Conservation (phyloP, 768 basidiomycete genomes). For the Dentipellis sp. region DNA sequence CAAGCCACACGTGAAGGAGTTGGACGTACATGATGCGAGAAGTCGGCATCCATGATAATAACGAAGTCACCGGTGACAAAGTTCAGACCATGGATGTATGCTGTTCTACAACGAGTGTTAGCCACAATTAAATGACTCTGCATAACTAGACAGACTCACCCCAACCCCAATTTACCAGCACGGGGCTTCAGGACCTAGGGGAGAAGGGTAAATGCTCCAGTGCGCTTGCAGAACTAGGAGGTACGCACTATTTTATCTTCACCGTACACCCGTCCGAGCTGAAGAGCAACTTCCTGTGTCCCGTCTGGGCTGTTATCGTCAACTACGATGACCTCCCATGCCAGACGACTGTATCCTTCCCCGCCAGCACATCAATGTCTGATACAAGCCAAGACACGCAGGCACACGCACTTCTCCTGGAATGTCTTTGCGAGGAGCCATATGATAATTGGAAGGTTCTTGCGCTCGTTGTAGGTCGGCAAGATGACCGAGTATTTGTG, state of each 20-base stretch:
- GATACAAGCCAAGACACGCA: neutral
- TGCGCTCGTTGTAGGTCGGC: conserved; percentile 91
- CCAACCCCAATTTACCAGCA: conserved; percentile 84
- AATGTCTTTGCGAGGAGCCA: conserved; percentile 81
- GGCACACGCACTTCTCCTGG: conserved; percentile 52
- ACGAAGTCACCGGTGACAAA: conserved; percentile 90
- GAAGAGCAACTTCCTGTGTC: conserved; percentile 78
- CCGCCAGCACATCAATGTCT: conserved; percentile 9
- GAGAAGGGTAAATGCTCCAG: conserved; percentile 1
- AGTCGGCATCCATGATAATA: conserved; percentile 96
- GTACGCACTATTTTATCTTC: conserved; percentile 69
- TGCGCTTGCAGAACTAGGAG: neutral
- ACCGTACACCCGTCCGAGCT: conserved; percentile 74
- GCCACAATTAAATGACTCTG: neutral
- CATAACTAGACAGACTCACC: conserved; percentile 34
- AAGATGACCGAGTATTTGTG: conserved; percentile 89
- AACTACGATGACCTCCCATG: conserved; percentile 86
- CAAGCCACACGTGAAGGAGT: neutral
- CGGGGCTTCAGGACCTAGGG: conserved; percentile 73
- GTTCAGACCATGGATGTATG: conserved; percentile 86
- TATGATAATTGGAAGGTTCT: conserved; percentile 81
- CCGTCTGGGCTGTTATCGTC: conserved; percentile 93
- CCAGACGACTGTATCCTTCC: conserved; percentile 42
- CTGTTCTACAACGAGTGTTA: conserved; percentile 48
- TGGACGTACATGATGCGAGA: conserved; percentile 79